Evolutionary conservation across 169 alveolate species (phyloP), one percentile per base, ranked within the genome.

Genomic region (Plasmodium coatneyi): DNA sequence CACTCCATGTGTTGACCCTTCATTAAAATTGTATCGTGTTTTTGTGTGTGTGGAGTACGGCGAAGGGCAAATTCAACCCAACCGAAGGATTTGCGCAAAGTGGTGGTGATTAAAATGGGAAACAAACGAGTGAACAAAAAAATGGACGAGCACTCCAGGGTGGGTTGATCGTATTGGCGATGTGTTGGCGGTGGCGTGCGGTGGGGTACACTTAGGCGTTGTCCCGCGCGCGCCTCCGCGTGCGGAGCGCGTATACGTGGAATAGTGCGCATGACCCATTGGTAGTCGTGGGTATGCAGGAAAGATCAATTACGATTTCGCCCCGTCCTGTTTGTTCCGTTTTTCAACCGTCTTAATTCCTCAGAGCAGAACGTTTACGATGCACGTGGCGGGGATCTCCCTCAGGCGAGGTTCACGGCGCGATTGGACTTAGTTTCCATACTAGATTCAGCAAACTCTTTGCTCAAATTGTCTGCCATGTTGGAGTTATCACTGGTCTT

Each of bases 51-150:
- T 9, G 54, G n/a, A 12, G 54, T 9, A n/a, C 0, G 60, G 6
- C 1, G 60, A 16, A 49, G 60, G 60, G 19, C 7, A 49, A 16
- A 16, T 49, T 49, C 60, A 49, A 16, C 19, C 6, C 60, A 16
- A 49, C 22, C 60, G 60, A 49, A 12, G 60, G 60, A 49, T 16
- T 22, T 66, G 36, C 16, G 30, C 76, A n/a, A 28, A 2, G 76
- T 1, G 12, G 76, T 19, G 76, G 16, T 66, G 34, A 22, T 25
- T 25, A 66, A 66, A 25, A 66, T 66, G 76, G 22, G 25, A 9
- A 79, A 79, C 84, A 79, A 79, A 79, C 84, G 84, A 10, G 71
- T 34, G 32, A 79, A 79, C 71, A 79, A 79, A 79, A 79, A 79
- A 41, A 79, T 30, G 32, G 25, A 22, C 60, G 60, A 22, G 19